Evolutionary conservation across 352 stramenopile species (phyloP).

Genomic region (Peronospora tabacina): DNA sequence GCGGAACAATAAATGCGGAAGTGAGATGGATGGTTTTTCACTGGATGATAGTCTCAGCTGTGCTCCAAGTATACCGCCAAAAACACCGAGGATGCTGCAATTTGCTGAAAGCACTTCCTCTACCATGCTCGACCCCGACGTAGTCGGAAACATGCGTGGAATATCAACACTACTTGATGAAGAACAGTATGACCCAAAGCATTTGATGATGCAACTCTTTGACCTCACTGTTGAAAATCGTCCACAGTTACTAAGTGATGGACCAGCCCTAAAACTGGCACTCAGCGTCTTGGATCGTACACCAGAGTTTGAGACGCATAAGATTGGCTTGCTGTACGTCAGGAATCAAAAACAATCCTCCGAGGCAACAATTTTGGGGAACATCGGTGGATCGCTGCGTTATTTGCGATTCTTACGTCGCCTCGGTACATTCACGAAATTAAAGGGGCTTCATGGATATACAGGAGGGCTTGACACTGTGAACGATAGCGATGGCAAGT

Average conservation of each 20-base stretch:
- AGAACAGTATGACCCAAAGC: slow-evolving; percentile 44
- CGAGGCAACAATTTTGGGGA: slow-evolving; percentile 66
- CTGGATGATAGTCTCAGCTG: slow-evolving; percentile 17
- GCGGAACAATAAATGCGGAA: slow-evolving; percentile 3
- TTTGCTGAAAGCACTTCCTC: slow-evolving; percentile 4
- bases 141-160: not conserved
- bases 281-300: slow-evolving; percentile 76
- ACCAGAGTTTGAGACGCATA: slow-evolving; percentile 79
- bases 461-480: slow-evolving; percentile 68
- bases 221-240: slow-evolving; percentile 48
- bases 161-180: not conserved
- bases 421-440: slow-evolving; percentile 57
- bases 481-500: slow-evolving; percentile 66
- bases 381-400: slow-evolving; percentile 57
- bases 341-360: slow-evolving; percentile 42
- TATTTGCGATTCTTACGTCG: slow-evolving; percentile 70
- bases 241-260: slow-evolving; percentile 54
- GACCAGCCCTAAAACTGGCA: slow-evolving; percentile 43
- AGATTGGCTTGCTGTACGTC: slow-evolving; percentile 78
- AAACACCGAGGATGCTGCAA: slow-evolving; percentile 5
- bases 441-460: slow-evolving; percentile 61
- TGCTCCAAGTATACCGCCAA: not conserved
- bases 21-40: slow-evolving; percentile 27
- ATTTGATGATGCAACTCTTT: slow-evolving; percentile 82
- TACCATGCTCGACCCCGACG: not conserved